Evolutionary conservation across 2,329 filamentous ascomycete species (phyloP).

Genomic region (Pyrenophora tritici-repentis): DNA sequence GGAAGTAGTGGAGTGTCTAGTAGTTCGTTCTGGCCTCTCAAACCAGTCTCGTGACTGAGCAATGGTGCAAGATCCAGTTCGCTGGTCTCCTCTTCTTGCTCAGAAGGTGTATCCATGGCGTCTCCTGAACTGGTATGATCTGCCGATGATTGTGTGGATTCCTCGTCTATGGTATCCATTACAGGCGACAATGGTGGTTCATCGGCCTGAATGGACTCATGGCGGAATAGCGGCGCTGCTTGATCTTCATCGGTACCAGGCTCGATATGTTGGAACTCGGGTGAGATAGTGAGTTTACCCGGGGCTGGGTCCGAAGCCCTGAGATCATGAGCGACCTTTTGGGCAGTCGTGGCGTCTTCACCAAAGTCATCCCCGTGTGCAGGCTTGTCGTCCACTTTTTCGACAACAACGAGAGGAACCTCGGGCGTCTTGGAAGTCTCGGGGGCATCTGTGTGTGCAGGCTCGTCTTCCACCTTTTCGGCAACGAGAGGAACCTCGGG

Average conservation of each 20-base stretch:
- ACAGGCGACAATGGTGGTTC: slow-evolving; percentile 6
- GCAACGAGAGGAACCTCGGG: slow-evolving; percentile 32
- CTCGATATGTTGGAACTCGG: slow-evolving; percentile 22
- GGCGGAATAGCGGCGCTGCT: slow-evolving; percentile 38
- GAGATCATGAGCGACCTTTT: slow-evolving; percentile 43
- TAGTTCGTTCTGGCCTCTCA: slow-evolving; percentile 10
- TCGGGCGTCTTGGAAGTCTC: too few relatives aligned
- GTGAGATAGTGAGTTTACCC: slow-evolving; percentile 36
- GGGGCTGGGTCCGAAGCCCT: slow-evolving; percentile 42
- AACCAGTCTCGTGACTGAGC: slow-evolving; percentile 19
- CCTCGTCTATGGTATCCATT: slow-evolving; percentile 27
- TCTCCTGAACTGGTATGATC: slow-evolving; percentile 28
- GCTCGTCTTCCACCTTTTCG: slow-evolving; percentile 39
- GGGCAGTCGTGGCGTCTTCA: slow-evolving; percentile 35
- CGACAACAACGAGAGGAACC: too few relatives aligned
- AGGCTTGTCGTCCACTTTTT: slow-evolving; percentile 21
- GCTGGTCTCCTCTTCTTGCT: slow-evolving; percentile 16
- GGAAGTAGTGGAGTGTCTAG: slow-evolving; percentile 18
- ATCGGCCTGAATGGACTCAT: slow-evolving; percentile 34
- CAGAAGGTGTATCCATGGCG: slow-evolving; percentile 25
- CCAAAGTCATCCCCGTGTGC: slow-evolving; percentile 47
- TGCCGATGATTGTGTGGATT: slow-evolving; percentile 22
- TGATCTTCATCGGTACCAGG: slow-evolving; percentile 23
- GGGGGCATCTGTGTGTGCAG: too few relatives aligned
- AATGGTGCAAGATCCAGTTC: slow-evolving; percentile 17